Conservation (phyloP, 1,139 yeast genomes). For the Blastobotrys buckinghamii region DNA sequence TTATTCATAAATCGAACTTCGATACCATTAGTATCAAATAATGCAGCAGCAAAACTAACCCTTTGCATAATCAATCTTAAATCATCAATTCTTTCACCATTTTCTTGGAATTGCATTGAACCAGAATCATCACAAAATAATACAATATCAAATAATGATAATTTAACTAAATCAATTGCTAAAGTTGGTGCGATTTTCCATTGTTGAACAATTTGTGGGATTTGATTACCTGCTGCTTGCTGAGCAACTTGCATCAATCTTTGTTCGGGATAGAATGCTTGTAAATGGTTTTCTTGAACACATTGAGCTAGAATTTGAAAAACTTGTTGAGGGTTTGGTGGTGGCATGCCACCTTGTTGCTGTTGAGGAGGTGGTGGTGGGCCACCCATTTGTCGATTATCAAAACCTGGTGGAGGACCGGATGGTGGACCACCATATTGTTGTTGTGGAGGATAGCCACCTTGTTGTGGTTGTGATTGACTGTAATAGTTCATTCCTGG, state of each 20-base stretch:
- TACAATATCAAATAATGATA: conserved; percentile 33
- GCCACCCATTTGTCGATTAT: not conserved
- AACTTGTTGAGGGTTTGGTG: conserved; percentile 8
- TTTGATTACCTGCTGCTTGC: conserved; percentile 24
- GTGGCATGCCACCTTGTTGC: conserved; percentile 11
- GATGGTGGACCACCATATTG: conserved; percentile 11
- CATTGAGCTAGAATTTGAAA: conserved; percentile 24
- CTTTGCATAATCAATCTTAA: conserved; percentile 30
- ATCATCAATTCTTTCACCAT: conserved; percentile 35
- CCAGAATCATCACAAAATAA: conserved; percentile 34
- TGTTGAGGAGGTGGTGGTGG: conserved; percentile 10
- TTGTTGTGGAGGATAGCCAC: conserved; percentile 5
- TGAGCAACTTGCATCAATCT: conserved; percentile 29
- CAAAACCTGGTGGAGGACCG: conserved; percentile 6
- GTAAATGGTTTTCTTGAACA: conserved; percentile 30
- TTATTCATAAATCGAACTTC: conserved; percentile 32
- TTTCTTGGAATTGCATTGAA: conserved; percentile 34
- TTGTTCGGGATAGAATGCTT: conserved; percentile 31
- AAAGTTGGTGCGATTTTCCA: conserved; percentile 32
- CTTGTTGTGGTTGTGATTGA: conserved; percentile 1
- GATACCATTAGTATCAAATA: conserved; percentile 33
- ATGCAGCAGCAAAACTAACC: conserved; percentile 31
- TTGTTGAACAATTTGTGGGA: conserved; percentile 22
- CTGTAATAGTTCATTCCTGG: not conserved
- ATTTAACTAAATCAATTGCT: conserved; percentile 30